Evolutionary conservation across 2,329 filamentous ascomycete species (phyloP).

Genomic region (Trichoderma breve): DNA sequence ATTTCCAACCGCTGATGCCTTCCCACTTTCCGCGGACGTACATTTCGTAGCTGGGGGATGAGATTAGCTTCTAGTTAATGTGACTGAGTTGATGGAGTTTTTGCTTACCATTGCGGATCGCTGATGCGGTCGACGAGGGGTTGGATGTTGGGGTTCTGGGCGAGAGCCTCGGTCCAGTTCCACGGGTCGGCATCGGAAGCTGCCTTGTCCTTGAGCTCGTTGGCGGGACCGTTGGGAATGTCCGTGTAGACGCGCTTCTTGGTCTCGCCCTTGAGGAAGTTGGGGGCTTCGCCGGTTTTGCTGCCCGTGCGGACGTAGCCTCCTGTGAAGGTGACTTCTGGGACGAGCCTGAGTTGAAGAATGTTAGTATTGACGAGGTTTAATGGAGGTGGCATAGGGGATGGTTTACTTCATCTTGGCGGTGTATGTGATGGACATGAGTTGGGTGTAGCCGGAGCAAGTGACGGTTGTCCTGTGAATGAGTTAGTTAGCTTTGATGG

Average conservation of each 20-base stretch:
- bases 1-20: conserved; percentile 16
- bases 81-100: no score
- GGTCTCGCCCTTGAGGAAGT: conserved; percentile 11
- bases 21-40: conserved; percentile 18
- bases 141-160: conserved; percentile 3
- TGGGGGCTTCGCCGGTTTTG: conserved; percentile 1
- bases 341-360: neutral
- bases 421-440: conserved; percentile 17
- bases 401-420: conserved; percentile 19
- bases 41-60: neutral
- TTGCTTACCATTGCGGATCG: conserved; percentile 9
- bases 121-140: conserved; percentile 13
- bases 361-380: no score
- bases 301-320: conserved; percentile 11
- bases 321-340: conserved; percentile 17
- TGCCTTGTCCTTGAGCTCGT: conserved; percentile 13
- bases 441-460: conserved; percentile 17
- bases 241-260: conserved; percentile 13
- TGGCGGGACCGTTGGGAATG: conserved; percentile 6
- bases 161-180: conserved; percentile 9
- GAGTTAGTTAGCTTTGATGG: neutral
- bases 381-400: no score
- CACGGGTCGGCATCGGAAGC: conserved; percentile 4
- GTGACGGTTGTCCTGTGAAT: conserved; percentile 6
- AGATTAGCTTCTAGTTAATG: neutral